Percentiles rank a stretch among this genome's conserved stretches.
These are phyloP conservation scores for Suhomyces bokatorum DNA, from an alignment of 1,139 yeast species.

Conservation along the genomic window DNA sequence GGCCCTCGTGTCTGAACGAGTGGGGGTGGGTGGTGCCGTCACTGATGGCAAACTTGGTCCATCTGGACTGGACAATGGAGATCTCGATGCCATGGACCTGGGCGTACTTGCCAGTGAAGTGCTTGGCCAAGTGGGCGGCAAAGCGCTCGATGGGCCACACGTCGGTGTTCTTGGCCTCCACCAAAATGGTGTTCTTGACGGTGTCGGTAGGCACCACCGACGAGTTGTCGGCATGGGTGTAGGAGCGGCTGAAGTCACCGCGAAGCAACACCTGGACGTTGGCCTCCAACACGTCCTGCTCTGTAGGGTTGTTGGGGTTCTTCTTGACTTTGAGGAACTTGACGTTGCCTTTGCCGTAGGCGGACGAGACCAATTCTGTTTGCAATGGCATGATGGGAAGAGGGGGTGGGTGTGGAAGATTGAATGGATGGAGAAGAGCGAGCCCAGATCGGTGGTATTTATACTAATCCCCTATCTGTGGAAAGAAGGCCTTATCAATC, in stretches of 20 bases:
- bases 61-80: constrained; percentile 65
- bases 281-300: constrained; percentile 83
- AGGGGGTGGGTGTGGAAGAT: background rate
- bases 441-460: background rate
- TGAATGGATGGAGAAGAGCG: background rate
- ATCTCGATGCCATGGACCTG: constrained; percentile 76
- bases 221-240: constrained; percentile 83
- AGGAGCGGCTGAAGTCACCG: constrained; percentile 76
- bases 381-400: constrained; percentile 10
- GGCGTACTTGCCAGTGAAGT: constrained; percentile 70
- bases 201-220: constrained; percentile 95
- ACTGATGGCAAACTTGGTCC: constrained; percentile 70
- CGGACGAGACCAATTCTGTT: constrained; percentile 42
- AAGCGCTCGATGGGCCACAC: constrained; percentile 90
- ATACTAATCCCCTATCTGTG: background rate
- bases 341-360: constrained; percentile 91
- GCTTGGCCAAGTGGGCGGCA: constrained; percentile 81
- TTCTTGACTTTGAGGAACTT: constrained; percentile 85
- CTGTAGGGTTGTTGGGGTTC: constrained; percentile 64
- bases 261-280: constrained; percentile 72
- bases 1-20: constrained; percentile 82
- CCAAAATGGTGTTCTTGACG: constrained; percentile 80
- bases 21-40: constrained; percentile 77
- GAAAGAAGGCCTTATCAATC: constrained; percentile 4
- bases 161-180: constrained; percentile 77